Evolutionary conservation across 208 protist species (phyloP), one percentile per base, ranked within the genome.

Genomic region (Leishmania guyanensis): DNA sequence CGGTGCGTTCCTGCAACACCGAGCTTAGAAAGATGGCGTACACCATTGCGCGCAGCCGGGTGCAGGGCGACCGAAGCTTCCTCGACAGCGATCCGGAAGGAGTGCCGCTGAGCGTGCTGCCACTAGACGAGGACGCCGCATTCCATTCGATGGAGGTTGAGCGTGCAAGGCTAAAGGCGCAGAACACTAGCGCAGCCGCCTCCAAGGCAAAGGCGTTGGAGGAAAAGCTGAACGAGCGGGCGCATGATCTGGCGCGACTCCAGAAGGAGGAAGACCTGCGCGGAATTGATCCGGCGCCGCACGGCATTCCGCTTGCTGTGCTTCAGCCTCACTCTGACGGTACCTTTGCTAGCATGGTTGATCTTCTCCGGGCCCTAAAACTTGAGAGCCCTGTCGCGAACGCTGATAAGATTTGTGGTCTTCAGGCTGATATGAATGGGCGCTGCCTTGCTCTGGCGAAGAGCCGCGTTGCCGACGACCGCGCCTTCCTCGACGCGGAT

Each of bases 81-180:
- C 82, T 93, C 58, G 87, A 87, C 78, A 64, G 33, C 0, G 81
- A 85, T 0, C 86, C 50, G 1, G 89, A 91, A n/a, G 91, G 91
- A 8, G 90, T 94, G 36, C 75, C 85, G 3, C 74, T 89, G 20
- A 33, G 33, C 29, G 50, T 88, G 58, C 72, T 85, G 50, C 84
- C 86, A 39, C 68, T 93, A 69, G 77, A 78, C 72, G 73, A 77
- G 22, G 90, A 95, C 75, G 20, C 66, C 10, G 74, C 43, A 16
- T 95, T 95, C 71, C 83, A 78, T 71, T 69, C 78, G 65, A 43
- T 92, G 73, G 92, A 95, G 79, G 86, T 86, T 33, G 82, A 92
- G 62, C 90, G 90, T 53, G 87, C 88, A 17, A 82, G 83, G 71
- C 75, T 92, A 50, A 93, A 92, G 85, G 81, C 84, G 69, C 70